phyloP scores from a whole-genome alignment of 164 flowering plant species.

The Liquidambar formosana region DNA sequence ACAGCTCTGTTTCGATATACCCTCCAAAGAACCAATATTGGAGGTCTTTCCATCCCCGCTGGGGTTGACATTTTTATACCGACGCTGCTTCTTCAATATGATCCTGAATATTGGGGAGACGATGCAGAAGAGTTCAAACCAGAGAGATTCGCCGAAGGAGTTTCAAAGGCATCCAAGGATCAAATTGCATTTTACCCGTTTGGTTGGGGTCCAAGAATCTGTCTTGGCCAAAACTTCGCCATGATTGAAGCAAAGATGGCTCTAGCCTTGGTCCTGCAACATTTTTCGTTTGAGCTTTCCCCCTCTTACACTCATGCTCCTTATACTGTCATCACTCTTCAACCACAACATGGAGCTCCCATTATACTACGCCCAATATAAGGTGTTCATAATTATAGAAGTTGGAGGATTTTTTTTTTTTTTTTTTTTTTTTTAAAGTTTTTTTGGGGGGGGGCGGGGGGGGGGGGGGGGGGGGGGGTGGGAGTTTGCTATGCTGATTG shows the following conservation, averaged over 20 bases:
- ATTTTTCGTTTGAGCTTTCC: constrained; percentile 29
- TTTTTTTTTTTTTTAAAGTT: no score
- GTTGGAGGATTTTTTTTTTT: no score
- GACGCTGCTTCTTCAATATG: constrained; percentile 10
- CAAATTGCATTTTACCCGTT: constrained; percentile 33
- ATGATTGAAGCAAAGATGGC: constrained; percentile 32
- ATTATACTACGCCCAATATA: constrained; percentile 6
- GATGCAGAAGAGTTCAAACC: constrained; percentile 1
- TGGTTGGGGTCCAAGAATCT: constrained; percentile 29
- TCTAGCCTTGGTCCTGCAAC: constrained; percentile 28
- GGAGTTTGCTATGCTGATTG: no score
- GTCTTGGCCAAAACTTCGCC: constrained; percentile 36
- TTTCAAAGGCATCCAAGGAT: constrained; percentile 8
- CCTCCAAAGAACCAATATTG: constrained; percentile 2
- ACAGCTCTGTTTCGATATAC: constrained; percentile 5
- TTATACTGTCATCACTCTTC: constrained; percentile 25
- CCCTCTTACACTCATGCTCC: constrained; percentile 34
- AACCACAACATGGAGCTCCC: constrained; percentile 38
- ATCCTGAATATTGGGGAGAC: constrained; percentile 9
- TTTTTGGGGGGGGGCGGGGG: no score
- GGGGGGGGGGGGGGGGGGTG: no score
- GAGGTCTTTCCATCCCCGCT: constrained; percentile 12
- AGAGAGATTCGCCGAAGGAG: constrained; percentile 3
- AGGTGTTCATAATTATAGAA: background rate
- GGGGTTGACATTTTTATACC: constrained; percentile 12